phyloP scores from a whole-genome alignment of 495 filamentous ascomycete species.

The Durotheca rogersii region DNA sequence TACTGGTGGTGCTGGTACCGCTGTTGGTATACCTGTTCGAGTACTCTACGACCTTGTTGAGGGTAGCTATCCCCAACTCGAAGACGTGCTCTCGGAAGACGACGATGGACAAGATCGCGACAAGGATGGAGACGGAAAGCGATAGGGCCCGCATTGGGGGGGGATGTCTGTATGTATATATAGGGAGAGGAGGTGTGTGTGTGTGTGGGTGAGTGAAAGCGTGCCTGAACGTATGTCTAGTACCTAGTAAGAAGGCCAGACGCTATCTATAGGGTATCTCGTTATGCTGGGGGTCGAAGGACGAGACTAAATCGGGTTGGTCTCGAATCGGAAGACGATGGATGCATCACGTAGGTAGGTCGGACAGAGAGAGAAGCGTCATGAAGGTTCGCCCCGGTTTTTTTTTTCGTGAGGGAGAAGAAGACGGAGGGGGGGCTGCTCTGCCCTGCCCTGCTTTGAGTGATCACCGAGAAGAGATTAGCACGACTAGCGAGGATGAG shows the following conservation, averaged over 20 bases:
- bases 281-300: conserved; percentile 22
- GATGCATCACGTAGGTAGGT: conserved; percentile 25
- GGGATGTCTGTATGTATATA: no score
- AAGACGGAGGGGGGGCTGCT: background rate
- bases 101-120: conserved; percentile 42
- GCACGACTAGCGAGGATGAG: no score
- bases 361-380: conserved; percentile 17
- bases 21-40: conserved; percentile 10
- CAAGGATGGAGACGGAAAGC: conserved; percentile 38
- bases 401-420: background rate
- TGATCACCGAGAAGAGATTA: background rate
- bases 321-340: conserved; percentile 22
- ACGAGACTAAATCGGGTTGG: conserved; percentile 22
- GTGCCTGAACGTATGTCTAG: no score
- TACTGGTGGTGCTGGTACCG: conserved; percentile 1
- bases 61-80: conserved; percentile 27
- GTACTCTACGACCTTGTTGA: conserved; percentile 23
- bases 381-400: conserved; percentile 22
- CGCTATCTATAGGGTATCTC: no score
- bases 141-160: conserved; percentile 37
- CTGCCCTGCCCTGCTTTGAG: background rate
- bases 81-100: conserved; percentile 34
- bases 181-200: background rate
- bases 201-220: no score
- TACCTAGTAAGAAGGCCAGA: no score